phyloP scores from a whole-genome alignment of 352 stramenopile genomes.

The Phytophthora pini region DNA sequence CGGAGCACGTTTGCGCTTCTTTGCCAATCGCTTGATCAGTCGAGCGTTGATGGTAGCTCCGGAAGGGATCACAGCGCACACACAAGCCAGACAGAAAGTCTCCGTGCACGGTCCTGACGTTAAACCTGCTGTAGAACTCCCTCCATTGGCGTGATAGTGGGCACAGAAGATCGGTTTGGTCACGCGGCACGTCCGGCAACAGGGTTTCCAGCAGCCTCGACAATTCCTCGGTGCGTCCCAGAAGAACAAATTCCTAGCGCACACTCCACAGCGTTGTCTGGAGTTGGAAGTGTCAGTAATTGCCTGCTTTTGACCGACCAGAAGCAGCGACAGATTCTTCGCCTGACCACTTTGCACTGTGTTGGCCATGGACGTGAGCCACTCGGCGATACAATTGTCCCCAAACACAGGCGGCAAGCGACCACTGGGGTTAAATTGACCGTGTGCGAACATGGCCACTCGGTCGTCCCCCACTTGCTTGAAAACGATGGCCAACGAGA shows the following conservation, averaged over 20 bases:
- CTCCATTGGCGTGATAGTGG: constrained; percentile 49
- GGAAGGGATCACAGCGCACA: constrained; percentile 70
- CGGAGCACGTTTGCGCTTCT: constrained; percentile 54
- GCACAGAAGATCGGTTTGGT: constrained; percentile 81
- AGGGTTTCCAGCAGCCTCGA: constrained; percentile 70
- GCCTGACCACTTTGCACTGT: constrained; percentile 70
- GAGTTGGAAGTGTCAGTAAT: constrained; percentile 7
- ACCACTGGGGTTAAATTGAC: constrained; percentile 69
- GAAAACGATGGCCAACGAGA: constrained; percentile 74
- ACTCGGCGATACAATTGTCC: constrained; percentile 65
- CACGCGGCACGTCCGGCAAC: constrained; percentile 69
- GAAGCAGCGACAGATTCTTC: constrained; percentile 74
- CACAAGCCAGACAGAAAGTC: constrained; percentile 78
- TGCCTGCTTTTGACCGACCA: constrained; percentile 39
- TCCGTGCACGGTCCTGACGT: constrained; percentile 62
- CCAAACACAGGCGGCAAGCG: constrained; percentile 57
- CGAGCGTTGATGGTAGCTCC: constrained; percentile 71
- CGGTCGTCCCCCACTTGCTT: constrained; percentile 62
- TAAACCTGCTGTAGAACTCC: constrained; percentile 25
- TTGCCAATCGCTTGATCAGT: constrained; percentile 69
- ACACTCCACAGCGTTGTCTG: constrained; percentile 58
- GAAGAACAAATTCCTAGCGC: constrained; percentile 63
- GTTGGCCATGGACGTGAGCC: constrained; percentile 66
- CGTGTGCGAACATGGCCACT: constrained; percentile 72
- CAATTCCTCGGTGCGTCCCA: constrained; percentile 69